Conservation (phyloP, 768 basidiomycete genomes). For the Naganishia antarctica region DNA sequence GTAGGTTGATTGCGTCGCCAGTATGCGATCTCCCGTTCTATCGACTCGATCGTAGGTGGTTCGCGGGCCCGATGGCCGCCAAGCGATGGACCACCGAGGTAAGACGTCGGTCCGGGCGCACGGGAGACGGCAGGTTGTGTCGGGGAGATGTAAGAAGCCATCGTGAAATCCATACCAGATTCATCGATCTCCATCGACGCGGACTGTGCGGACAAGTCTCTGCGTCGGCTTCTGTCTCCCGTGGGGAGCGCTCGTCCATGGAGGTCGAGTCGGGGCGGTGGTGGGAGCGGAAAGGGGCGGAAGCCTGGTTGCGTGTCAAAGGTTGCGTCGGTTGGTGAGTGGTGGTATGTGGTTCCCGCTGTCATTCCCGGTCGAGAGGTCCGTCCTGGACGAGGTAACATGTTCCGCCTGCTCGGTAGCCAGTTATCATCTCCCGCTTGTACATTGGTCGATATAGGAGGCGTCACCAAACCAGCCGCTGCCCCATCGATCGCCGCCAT, state of each 20-base stretch:
- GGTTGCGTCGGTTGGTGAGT: too few species aligned
- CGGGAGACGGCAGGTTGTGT: neutral
- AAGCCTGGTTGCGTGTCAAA: too few species aligned
- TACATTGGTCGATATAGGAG: neutral
- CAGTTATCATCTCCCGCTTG: neutral
- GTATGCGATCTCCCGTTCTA: constrained; percentile 12
- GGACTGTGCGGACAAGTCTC: neutral
- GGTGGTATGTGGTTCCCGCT: too few species aligned
- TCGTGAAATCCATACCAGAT: constrained; percentile 8
- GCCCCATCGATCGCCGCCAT: too few species aligned
- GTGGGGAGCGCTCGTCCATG: neutral
- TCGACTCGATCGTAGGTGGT: constrained; percentile 9
- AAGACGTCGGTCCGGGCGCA: too few species aligned
- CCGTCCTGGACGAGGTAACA: too few species aligned
- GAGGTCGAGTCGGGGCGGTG: neutral
- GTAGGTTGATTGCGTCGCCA: constrained; percentile 4
- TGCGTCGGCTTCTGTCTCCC: too few species aligned
- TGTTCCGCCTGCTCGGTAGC: neutral
- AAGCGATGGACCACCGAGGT: neutral
- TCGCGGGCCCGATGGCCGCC: neutral
- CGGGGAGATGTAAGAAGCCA: constrained; percentile 7
- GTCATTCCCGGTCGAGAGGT: too few species aligned
- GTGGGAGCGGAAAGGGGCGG: constrained; percentile 17
- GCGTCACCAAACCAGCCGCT: neutral
- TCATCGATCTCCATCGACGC: neutral